Percentiles rank a stretch among this genome's conserved stretches.
These are phyloP conservation scores for Dioscorea dumetorum DNA, from an alignment of 106 monocot genomes.

Conservation along the genomic window DNA sequence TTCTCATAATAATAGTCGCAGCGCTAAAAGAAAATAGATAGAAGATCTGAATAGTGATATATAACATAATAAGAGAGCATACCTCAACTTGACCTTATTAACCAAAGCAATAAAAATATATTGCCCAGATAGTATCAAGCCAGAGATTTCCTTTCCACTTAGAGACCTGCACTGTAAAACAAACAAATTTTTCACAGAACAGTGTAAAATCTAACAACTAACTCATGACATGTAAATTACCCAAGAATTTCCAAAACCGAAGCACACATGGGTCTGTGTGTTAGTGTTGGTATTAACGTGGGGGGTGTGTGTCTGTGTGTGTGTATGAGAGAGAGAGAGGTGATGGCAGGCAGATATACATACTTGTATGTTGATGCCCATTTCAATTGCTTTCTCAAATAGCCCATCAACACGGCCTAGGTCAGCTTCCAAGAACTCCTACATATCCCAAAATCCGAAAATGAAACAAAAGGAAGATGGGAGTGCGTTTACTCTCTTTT, in stretches of 20 bases:
- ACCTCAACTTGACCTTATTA: slow-evolving; percentile 71
- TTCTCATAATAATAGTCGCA: no score
- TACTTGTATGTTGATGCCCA: slow-evolving; percentile 71
- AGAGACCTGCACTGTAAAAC: slow-evolving; percentile 64
- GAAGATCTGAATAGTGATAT: no score
- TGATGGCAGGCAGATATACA: not conserved
- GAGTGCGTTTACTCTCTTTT: no score
- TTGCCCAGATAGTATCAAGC: slow-evolving; percentile 46
- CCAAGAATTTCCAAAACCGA: no score
- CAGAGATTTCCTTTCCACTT: slow-evolving; percentile 52
- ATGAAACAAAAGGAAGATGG: not conserved
- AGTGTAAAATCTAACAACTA: not conserved
- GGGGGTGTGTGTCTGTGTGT: no score
- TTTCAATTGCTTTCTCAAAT: slow-evolving; percentile 55
- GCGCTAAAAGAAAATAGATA: no score
- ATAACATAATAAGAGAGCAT: not conserved
- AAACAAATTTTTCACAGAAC: slow-evolving; percentile 17
- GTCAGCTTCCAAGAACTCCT: slow-evolving; percentile 74
- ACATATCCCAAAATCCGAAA: not conserved
- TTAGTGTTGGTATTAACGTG: no score
- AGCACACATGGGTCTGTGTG: no score
- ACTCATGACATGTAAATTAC: not conserved
- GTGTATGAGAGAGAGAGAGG: no score
- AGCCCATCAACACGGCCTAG: slow-evolving; percentile 41
- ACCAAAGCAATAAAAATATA: slow-evolving; percentile 69